Evolutionary conservation across 257 asterid genomes (phyloP), one percentile per base, ranked within the genome.

Genomic region (Mitragyna speciosa): DNA sequence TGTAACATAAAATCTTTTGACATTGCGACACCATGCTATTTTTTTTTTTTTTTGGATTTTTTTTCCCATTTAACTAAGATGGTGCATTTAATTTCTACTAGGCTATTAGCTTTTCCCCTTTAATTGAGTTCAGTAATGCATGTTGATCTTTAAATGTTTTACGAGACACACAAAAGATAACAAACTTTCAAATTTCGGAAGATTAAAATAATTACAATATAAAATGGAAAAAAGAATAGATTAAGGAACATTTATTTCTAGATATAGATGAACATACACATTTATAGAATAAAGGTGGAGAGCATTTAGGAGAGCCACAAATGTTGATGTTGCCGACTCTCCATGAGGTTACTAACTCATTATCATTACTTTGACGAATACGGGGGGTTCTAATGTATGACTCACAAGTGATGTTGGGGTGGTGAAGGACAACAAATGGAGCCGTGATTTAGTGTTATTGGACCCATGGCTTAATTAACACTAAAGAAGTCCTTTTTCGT

Each of bases 381-480:
- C 12, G 48, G 65, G 84, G 64, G 84, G 58, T 83, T 86, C 83
- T 45, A 78, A 85, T 73, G 67, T 84, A 78, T 76, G 74, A 71
- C 61, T 83, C 82, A 83, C 82, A 72, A 83, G 88, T 48, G 85
- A 82, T 89, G 93, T 80, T 81, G 87, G 91, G 89, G 72, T 76
- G 87, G 87, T 88, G 89, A 89, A 78, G 71, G 88, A 89, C 89
- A 89, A 78, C 77, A 54, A 65, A 69, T 80, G 49, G 75, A 76
- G 83, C 79, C 80, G 82, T 82, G 78, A 81, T 84, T 74, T 81
- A 70, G 84, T 87, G 80, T 74, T 81, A 76, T 73, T 82, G 72
- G 81, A 87, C 85, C 82, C 67, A 36, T 16, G 26, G 48, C 33
- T 8, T 52, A 31, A 4, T 12, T 52, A 11, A 24, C 22, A 76